These are phyloP conservation scores for Barbarea vulgaris DNA, from an alignment of 345 rosid species.

Conservation along the genomic window DNA sequence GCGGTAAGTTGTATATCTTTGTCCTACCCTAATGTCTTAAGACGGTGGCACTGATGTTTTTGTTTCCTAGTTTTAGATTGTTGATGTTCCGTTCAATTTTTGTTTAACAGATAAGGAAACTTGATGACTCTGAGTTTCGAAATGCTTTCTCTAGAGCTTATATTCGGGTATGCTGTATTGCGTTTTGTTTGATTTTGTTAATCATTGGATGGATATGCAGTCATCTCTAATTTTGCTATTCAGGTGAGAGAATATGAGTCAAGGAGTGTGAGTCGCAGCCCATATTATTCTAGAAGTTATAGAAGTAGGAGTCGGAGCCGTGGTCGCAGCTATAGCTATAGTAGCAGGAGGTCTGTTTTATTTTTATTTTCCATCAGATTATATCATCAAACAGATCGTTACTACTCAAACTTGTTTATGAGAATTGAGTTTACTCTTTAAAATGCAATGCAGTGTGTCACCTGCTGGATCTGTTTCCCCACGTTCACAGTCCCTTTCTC, in stretches of 20 bases:
- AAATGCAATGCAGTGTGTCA: slow-evolving; percentile 49
- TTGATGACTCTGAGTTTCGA: slow-evolving; percentile 82
- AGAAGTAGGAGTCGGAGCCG: slow-evolving; percentile 41
- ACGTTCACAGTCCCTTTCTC: slow-evolving; percentile 47
- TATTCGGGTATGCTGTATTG: slow-evolving; percentile 60
- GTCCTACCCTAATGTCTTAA: neutral
- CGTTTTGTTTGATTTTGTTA: neutral
- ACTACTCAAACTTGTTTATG: neutral
- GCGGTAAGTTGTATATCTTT: slow-evolving; percentile 63
- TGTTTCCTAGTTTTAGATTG: neutral
- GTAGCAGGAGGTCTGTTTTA: slow-evolving; percentile 59
- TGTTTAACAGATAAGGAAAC: slow-evolving; percentile 67
- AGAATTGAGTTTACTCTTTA: neutral
- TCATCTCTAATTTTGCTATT: neutral
- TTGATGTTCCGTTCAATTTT: slow-evolving; percentile 22
- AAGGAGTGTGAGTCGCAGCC: slow-evolving; percentile 70
- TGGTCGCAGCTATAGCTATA: slow-evolving; percentile 53
- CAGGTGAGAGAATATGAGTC: slow-evolving; percentile 87
- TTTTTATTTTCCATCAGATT: neutral
- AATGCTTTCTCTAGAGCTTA: slow-evolving; percentile 88
- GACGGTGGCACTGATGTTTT: neutral
- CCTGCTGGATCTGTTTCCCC: slow-evolving; percentile 62
- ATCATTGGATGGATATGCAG: neutral
- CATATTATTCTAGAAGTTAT: slow-evolving; percentile 48
- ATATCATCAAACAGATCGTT: neutral